Evolutionary conservation across 768 basidiomycete species (phyloP).

Genomic region (Sarcomyxa edulis): DNA sequence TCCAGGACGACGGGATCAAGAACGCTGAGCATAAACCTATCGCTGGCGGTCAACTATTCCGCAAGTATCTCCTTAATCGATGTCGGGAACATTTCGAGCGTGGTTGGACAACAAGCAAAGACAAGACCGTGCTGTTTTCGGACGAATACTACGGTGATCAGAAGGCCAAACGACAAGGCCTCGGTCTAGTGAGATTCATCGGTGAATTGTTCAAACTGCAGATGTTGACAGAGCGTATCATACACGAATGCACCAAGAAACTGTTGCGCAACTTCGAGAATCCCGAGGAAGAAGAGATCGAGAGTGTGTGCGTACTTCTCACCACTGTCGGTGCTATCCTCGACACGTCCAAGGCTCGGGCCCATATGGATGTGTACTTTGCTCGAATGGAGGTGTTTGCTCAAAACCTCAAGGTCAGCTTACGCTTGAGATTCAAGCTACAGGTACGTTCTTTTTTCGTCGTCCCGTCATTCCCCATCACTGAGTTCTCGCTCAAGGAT

Average conservation of each 20-base stretch:
- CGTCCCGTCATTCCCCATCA: slow-evolving; percentile 5
- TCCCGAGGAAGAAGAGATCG: slow-evolving; percentile 97
- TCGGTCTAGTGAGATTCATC: slow-evolving; percentile 96
- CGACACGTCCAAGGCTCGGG: slow-evolving; percentile 76
- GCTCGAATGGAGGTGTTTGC: slow-evolving; percentile 80
- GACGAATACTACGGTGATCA: slow-evolving; percentile 96
- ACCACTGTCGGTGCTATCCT: slow-evolving; percentile 82
- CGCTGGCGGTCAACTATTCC: slow-evolving; percentile 89
- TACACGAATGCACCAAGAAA: slow-evolving; percentile 98
- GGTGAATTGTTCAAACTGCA: slow-evolving; percentile 98
- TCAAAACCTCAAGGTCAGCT: slow-evolving; percentile 67
- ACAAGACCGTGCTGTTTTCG: slow-evolving; percentile 73
- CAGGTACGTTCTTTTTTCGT: slow-evolving; percentile 49
- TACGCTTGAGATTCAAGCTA: slow-evolving; percentile 94
- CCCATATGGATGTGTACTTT: slow-evolving; percentile 93
- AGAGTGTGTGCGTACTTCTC: slow-evolving; percentile 90
- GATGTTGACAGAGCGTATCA: slow-evolving; percentile 97
- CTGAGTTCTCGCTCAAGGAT: slow-evolving; percentile 49
- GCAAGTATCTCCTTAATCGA: slow-evolving; percentile 93
- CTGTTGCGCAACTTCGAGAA: slow-evolving; percentile 89
- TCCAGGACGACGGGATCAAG: slow-evolving; percentile 85
- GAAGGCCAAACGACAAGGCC: slow-evolving; percentile 95
- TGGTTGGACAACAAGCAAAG: slow-evolving; percentile 80
- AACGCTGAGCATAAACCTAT: slow-evolving; percentile 83
- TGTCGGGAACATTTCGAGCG: slow-evolving; percentile 98